phyloP scores from a whole-genome alignment of 306 rosid genomes.

The Crataegus laevigata region DNA sequence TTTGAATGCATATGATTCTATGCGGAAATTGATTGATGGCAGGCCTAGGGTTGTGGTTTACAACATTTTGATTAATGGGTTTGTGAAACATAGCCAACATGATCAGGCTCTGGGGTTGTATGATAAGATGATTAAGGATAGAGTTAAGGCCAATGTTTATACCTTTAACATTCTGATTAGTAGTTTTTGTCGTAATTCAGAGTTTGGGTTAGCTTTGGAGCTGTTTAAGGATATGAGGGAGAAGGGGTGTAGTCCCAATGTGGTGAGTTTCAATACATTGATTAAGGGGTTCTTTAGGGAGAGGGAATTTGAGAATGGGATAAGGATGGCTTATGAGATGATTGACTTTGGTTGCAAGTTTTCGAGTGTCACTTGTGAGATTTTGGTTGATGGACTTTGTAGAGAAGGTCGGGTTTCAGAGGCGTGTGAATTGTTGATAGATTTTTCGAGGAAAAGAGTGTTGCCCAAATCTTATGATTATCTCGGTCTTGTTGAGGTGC shows the following conservation, averaged over 20 bases:
- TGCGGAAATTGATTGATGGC: conserved; percentile 67
- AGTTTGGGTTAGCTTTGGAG: conserved; percentile 53
- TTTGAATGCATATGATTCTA: conserved; percentile 38
- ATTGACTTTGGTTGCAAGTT: conserved; percentile 46
- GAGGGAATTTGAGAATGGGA: conserved; percentile 51
- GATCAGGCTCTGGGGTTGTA: conserved; percentile 51
- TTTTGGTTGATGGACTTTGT: conserved; percentile 66
- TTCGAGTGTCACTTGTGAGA: conserved; percentile 70
- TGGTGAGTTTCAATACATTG: conserved; percentile 84
- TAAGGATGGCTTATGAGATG: conserved; percentile 82
- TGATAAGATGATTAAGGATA: conserved; percentile 32
- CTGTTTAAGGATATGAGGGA: conserved; percentile 66
- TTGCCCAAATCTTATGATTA: conserved; percentile 66
- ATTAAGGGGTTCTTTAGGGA: conserved; percentile 74
- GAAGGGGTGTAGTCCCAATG: conserved; percentile 74
- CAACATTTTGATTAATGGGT: conserved; percentile 66
- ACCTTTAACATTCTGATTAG: conserved; percentile 84
- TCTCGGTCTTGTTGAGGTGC: conserved; percentile 42
- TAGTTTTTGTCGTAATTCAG: conserved; percentile 55
- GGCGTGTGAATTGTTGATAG: conserved; percentile 50
- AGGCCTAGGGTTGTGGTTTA: conserved; percentile 46
- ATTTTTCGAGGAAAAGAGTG: conserved; percentile 44
- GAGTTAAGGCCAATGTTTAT: conserved; percentile 65
- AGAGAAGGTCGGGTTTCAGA: conserved; percentile 35
- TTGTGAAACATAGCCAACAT: conserved; percentile 49